phyloP scores from a whole-genome alignment of 2,329 filamentous ascomycete species.

The Diaporthe humulicola region DNA sequence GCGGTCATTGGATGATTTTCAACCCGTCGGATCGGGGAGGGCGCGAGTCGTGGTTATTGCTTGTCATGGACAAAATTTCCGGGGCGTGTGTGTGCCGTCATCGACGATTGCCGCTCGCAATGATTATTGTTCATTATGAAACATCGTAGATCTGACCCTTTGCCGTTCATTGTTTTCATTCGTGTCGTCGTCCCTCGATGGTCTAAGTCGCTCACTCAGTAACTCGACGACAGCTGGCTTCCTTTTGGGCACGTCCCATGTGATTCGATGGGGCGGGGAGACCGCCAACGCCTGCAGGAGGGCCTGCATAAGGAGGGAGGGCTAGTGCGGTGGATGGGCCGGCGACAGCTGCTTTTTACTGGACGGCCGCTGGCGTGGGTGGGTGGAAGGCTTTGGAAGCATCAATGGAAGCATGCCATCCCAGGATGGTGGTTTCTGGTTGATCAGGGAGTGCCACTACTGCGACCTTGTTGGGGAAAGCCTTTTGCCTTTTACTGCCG shows the following conservation, averaged over 20 bases:
- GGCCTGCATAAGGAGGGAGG: slow-evolving; percentile 20
- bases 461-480: slow-evolving; percentile 15
- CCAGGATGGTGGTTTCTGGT: slow-evolving; percentile 6
- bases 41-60: background rate
- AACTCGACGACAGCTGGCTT: background rate
- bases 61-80: background rate
- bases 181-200: background rate
- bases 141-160: background rate
- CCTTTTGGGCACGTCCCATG: background rate
- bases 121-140: background rate
- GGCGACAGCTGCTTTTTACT: background rate
- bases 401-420: slow-evolving; percentile 27
- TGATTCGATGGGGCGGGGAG: slow-evolving; percentile 18
- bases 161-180: background rate
- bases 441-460: slow-evolving; percentile 16
- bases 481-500: background rate
- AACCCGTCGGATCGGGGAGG: slow-evolving; percentile 3
- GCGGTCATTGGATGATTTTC: background rate
- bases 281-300: slow-evolving; percentile 15
- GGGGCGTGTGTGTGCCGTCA: background rate
- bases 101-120: slow-evolving; percentile 6
- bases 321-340: background rate
- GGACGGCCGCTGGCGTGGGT: background rate
- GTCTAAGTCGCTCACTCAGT: background rate
- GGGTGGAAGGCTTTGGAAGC: slow-evolving; percentile 31